A percentile compares a stretch with the other conserved stretches of the same genome.
phyloP scores from a whole-genome alignment of 164 flowering plant genomes.

The Piper betle region DNA sequence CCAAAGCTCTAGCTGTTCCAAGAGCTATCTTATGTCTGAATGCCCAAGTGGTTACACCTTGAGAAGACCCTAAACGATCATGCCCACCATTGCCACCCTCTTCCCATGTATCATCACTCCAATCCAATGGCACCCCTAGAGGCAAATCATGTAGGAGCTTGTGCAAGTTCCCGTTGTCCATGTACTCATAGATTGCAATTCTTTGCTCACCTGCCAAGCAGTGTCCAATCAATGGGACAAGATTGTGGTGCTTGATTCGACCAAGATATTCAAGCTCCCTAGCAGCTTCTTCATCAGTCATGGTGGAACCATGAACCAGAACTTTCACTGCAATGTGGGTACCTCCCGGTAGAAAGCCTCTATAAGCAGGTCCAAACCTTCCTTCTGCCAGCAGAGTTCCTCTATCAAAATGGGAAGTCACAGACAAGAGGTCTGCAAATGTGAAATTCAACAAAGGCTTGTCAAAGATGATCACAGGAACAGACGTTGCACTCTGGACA shows the following conservation, averaged over 20 bases:
- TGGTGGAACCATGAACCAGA: conserved; percentile 42
- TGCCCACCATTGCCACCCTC: too few relatives aligned
- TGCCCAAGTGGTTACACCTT: conserved; percentile 45
- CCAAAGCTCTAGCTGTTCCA: conserved; percentile 82
- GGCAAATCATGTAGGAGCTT: conserved; percentile 85
- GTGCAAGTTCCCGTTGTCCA: conserved; percentile 75
- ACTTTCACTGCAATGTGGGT: conserved; percentile 83
- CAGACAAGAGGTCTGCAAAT: conserved; percentile 69
- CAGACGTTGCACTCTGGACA: conserved; percentile 65
- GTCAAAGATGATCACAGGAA: conserved; percentile 57
- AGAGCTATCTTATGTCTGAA: conserved; percentile 76
- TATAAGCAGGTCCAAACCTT: conserved; percentile 69
- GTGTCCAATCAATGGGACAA: conserved; percentile 73
- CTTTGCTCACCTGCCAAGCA: conserved; percentile 94
- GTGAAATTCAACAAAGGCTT: conserved; percentile 83
- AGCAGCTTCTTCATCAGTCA: conserved; percentile 36
- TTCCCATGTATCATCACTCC: conserved; percentile 47
- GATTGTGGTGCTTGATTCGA: conserved; percentile 63
- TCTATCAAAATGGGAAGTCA: conserved; percentile 76
- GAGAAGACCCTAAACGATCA: conserved; percentile 12
- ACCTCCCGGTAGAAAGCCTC: conserved; percentile 80
- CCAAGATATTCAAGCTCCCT: conserved; percentile 44
- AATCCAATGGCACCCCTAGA: conserved; percentile 53
- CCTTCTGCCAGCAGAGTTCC: conserved; percentile 79
- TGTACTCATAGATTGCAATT: conserved; percentile 64